phyloP scores from a whole-genome alignment of 371 early-diverging fungal genomes.

The Encephalitozoon intestinalis region DNA sequence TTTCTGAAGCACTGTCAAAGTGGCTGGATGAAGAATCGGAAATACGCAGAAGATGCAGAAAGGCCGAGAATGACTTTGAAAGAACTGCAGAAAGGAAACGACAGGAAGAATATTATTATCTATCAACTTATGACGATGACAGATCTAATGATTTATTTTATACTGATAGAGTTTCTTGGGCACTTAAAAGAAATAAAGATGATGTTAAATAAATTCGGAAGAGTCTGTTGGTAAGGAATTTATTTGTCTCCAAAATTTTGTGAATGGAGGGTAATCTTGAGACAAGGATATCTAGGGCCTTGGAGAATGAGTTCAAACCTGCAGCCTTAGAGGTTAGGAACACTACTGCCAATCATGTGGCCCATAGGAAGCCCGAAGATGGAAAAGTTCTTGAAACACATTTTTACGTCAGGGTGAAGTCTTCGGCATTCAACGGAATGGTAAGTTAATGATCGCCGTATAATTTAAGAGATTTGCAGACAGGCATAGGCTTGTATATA shows the following conservation, averaged over 20 bases:
- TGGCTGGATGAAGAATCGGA: neutral
- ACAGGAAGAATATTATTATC: neutral
- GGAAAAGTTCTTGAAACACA: neutral
- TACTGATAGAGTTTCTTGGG: neutral
- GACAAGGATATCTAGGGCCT: neutral
- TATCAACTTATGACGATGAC: slow-evolving; percentile 2
- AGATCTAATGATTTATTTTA: neutral
- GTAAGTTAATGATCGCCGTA: neutral
- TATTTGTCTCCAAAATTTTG: neutral
- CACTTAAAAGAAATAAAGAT: neutral
- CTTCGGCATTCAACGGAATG: neutral
- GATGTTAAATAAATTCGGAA: neutral
- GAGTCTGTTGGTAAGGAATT: neutral
- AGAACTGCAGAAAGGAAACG: neutral
- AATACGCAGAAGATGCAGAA: neutral
- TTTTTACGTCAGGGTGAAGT: neutral
- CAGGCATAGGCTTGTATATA: slow-evolving; percentile 25
- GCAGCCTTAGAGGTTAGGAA: neutral
- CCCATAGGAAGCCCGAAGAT: neutral
- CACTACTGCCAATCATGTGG: neutral
- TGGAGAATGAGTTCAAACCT: neutral
- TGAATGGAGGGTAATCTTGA: neutral
- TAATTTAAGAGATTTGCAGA: slow-evolving; percentile 1
- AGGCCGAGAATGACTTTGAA: neutral
- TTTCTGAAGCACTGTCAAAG: neutral